These are phyloP conservation scores for Haplosporangium sp. DNA, from an alignment of 371 early-diverging fungal species.

Conservation along the genomic window DNA sequence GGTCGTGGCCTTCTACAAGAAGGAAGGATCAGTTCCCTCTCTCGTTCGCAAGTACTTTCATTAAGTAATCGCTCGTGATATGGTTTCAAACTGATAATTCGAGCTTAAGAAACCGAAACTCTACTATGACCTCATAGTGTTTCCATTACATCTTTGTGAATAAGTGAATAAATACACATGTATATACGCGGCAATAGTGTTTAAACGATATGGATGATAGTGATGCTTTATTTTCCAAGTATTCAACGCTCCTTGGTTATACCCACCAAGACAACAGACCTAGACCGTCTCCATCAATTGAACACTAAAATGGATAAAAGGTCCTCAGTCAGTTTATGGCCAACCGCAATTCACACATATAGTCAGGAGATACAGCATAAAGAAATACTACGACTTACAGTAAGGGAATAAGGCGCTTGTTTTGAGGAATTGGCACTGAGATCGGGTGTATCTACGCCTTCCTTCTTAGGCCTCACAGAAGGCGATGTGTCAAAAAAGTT, in stretches of 20 bases:
- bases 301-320: conserved; percentile 59
- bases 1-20: conserved; percentile 80
- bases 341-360: no score
- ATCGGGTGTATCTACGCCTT: conserved; percentile 58
- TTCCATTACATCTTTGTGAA: background rate
- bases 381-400: conserved; percentile 52
- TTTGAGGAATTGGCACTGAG: conserved; percentile 69
- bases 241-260: conserved; percentile 18
- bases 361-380: background rate
- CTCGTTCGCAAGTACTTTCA: conserved; percentile 56
- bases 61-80: conserved; percentile 1
- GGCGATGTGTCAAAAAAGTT: conserved; percentile 86
- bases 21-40: conserved; percentile 42
- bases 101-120: background rate
- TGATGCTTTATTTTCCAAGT: no score
- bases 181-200: no score
- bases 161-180: background rate
- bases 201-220: no score
- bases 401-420: conserved; percentile 70
- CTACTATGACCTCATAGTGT: no score
- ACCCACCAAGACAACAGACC: conserved; percentile 87
- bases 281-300: conserved; percentile 78
- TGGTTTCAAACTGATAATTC: background rate
- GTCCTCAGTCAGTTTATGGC: background rate
- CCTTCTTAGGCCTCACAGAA: conserved; percentile 63